These are phyloP conservation scores for Wickerhamiella slavikovae DNA, from an alignment of 805 yeast genomes.

Conservation along the genomic window DNA sequence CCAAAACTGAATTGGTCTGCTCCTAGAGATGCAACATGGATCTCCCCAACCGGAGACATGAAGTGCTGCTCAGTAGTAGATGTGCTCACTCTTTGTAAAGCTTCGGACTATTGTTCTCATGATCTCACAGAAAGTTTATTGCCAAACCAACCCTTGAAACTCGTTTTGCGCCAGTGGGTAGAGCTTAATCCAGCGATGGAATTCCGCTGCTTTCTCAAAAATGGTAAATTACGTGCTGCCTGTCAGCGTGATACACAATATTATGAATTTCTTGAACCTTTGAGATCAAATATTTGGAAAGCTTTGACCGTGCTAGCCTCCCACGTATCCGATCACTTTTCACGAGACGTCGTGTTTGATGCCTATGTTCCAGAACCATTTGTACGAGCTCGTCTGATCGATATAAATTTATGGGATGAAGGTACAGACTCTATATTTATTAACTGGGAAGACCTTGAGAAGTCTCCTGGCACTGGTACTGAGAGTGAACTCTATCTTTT, in stretches of 20 bases:
- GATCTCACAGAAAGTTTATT: slow-evolving; percentile 61
- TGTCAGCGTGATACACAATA: slow-evolving; percentile 75
- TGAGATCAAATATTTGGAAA: slow-evolving; percentile 30
- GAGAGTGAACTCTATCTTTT: slow-evolving; percentile 30
- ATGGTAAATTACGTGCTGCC: slow-evolving; percentile 43
- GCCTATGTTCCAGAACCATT: slow-evolving; percentile 65
- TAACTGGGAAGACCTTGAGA: slow-evolving; percentile 63
- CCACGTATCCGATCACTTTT: too few relatives aligned
- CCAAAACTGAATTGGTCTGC: slow-evolving; percentile 96
- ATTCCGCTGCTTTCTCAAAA: slow-evolving; percentile 65
- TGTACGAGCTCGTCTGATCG: slow-evolving; percentile 46
- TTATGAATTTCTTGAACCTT: slow-evolving; percentile 43
- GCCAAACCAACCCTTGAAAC: slow-evolving; percentile 15
- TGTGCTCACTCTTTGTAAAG: slow-evolving; percentile 57
- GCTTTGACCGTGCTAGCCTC: too few relatives aligned
- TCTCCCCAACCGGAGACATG: slow-evolving; percentile 54
- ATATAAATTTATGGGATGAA: slow-evolving; percentile 68
- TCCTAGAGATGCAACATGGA: slow-evolving; percentile 91
- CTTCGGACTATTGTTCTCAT: slow-evolving; percentile 74
- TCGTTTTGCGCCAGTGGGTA: slow-evolving; percentile 69
- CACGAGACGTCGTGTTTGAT: slow-evolving; percentile 69
- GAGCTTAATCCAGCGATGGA: slow-evolving; percentile 76
- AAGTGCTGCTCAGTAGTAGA: slow-evolving; percentile 55
- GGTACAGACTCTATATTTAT: slow-evolving; percentile 60
- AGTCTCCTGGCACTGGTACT: slow-evolving; percentile 14